Base-by-base conservation (phyloP, 257 asterid species). In the Sherardia arvensis region DNA sequence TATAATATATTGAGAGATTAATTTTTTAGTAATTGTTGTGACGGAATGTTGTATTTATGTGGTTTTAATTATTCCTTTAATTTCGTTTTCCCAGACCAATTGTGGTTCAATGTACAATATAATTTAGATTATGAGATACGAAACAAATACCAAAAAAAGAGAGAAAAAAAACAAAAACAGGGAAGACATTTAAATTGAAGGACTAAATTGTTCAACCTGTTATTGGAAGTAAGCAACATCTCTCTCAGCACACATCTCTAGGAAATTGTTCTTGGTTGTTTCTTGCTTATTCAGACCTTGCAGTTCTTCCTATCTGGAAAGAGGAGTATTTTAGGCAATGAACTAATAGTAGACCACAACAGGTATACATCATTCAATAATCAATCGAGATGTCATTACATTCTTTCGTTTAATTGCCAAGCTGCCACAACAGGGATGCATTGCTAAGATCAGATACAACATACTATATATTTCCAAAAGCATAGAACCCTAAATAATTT, bases 161-260 rank as follows among this genome's bases (percentile, higher is more conserved):
- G 17, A 43, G 14, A 12, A 43, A 43, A 43, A 0, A 38, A 38
- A 4, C 47, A 43, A n/a, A 43, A 3, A 43, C 14, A 0, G 6
- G 49, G 34, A 27, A 53, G 18, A 56, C 25, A 45, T 11, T 54
- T 10, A 22, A 63, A 10, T 15, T 27, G 66, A 22, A 65, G 20
- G 30, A 61, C 54, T 2, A 38, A 57, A 38, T 28, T 26, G 38
- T 26, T 80, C 65, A 84, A 93, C 99, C 18, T 70, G 71, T 66
- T 87, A 95, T 56, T 55, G 82, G 54, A 93, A 93, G 85, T 90
- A 93, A 34, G 95, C 97, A 73, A 93, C 97, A 14, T 96, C 99
- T 84, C 99, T 87, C 76, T 84, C 88, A 43, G 96, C 97, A 73
- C 99, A 93, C 95, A 93, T 93, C 79, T 93, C 99, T 83, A 93